These are phyloP conservation scores for Teratosphaeria zuluensis DNA, from an alignment of 2,329 filamentous ascomycete genomes.

Conservation along the genomic window DNA sequence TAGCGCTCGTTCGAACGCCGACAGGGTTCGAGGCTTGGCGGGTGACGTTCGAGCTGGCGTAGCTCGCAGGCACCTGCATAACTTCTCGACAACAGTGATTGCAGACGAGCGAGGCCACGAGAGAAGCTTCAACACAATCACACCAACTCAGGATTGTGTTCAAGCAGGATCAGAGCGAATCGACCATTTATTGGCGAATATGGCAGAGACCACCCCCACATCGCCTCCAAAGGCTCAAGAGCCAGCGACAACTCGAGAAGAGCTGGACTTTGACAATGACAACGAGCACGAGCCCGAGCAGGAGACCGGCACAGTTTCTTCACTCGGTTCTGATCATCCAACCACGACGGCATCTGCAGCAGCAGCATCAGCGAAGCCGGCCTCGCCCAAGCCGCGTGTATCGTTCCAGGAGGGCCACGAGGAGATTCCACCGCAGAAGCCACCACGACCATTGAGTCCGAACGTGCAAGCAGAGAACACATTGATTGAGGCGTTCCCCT, in stretches of 20 bases:
- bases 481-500: constrained; percentile 86
- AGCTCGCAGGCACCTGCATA: background rate
- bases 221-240: constrained; percentile 25
- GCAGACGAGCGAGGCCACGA: background rate
- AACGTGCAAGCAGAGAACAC: constrained; percentile 79
- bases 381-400: constrained; percentile 35
- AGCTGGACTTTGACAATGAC: constrained; percentile 44
- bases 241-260: constrained; percentile 29
- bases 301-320: constrained; percentile 44
- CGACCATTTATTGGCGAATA: constrained; percentile 3
- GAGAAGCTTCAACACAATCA: background rate
- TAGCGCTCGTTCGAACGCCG: background rate
- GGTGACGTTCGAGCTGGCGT: background rate
- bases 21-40: background rate
- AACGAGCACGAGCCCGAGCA: constrained; percentile 62
- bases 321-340: constrained; percentile 7
- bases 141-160: background rate
- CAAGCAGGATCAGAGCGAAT: background rate
- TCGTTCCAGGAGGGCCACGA: constrained; percentile 41
- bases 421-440: constrained; percentile 58
- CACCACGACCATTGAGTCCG: constrained; percentile 71
- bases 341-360: background rate
- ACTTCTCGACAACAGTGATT: background rate
- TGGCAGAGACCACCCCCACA: constrained; percentile 16
- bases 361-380: constrained; percentile 26